Conservation (phyloP, 176 grass and related monocot species). For the Aegilops bicornis region DNA sequence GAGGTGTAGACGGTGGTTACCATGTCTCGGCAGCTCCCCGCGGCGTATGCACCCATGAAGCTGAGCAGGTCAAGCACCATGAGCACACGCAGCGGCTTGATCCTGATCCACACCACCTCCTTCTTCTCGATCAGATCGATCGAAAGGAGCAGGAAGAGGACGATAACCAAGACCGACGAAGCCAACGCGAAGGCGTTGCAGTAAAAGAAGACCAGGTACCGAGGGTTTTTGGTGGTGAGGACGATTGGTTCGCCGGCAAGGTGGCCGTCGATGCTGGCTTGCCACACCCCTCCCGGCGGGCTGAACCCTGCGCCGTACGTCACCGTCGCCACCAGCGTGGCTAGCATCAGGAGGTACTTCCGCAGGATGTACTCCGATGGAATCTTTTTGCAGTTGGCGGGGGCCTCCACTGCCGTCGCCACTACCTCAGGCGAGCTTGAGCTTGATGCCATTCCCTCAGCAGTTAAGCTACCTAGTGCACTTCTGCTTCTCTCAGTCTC, state of each 20-base stretch:
- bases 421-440: no score
- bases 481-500: no score
- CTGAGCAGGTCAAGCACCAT: constrained; percentile 2
- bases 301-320: constrained; percentile 19
- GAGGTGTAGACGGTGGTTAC: background rate
- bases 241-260: background rate
- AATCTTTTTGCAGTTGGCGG: no score
- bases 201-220: constrained; percentile 20
- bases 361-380: background rate
- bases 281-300: constrained; percentile 15
- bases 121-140: background rate
- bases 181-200: constrained; percentile 28
- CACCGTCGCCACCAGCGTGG: background rate
- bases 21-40: background rate
- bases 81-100: background rate
- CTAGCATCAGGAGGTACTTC: constrained; percentile 19
- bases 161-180: background rate
- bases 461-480: no score
- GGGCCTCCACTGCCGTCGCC: no score
- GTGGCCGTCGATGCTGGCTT: background rate
- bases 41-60: constrained; percentile 15
- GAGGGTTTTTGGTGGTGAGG: background rate
- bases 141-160: background rate
- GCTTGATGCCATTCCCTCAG: no score
- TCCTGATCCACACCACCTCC: background rate